Base-by-base conservation (phyloP, 148 eudicot genomes). In the Spergularia marina region DNA sequence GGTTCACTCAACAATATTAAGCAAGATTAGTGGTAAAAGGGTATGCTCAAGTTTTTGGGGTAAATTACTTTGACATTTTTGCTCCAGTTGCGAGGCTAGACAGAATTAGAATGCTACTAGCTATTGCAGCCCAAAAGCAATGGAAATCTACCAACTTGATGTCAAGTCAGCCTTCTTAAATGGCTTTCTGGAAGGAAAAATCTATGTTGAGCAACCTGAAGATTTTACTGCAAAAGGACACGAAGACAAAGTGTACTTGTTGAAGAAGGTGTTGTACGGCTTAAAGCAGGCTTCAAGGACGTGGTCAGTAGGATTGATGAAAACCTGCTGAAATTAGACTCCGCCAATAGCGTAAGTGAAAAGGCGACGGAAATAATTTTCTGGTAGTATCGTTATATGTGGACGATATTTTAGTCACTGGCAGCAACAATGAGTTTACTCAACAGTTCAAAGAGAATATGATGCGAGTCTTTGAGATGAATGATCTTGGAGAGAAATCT, bases 241-340 rank as follows among this genome's bases (percentile, higher is more conserved):
- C 21, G 72, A 70, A 58, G 44, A 62, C 13, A 64, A 80, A 16
- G 57, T 70, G 16, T 56, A 20, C 47, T 21, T 41, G 2, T n/a
- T 74, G 2, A 62, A 72, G 40, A 71, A 76, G 74, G 76, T 62
- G 2, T 44, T 80, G 2, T 76, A 80, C 13, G 79, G 79, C 12
- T 39, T 77, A 16, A 77, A 82, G 41, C 78, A 77, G 20, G 57
- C 75, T 30, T 78, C 74, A 30, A 61, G 78, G 16, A 78, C 81
- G 1, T 74, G 72, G 68, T 76, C 9, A 68, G 72, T 52, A 41
- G 65, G 6, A 82, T 82, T 12, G 62, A 82, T 72, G 54, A 75
- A 12, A 55, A 56, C 66, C 20, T 74, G 25, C 25, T 23, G 25
- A 23, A 23, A 23, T 23, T 23, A 23, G 25, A 70, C 10, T 82